Conservation (phyloP, 2,329 filamentous ascomycete genomes). For the Tetracladium maxilliforme region DNA sequence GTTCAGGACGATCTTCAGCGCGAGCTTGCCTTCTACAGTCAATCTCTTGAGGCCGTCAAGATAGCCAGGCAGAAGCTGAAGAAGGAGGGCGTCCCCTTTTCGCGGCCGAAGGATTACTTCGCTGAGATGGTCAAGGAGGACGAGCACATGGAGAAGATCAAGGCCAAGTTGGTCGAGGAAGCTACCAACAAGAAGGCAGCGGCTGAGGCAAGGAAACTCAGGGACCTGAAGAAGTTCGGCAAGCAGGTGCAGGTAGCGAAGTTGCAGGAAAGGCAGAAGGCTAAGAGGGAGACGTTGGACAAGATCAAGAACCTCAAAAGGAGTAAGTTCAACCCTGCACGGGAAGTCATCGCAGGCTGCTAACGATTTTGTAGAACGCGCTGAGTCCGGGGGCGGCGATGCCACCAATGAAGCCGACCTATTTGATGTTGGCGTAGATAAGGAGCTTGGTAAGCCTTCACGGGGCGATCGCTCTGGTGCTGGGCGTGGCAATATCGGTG, state of each 20-base stretch:
- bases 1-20: constrained; percentile 84
- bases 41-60: constrained; percentile 67
- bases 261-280: constrained; percentile 84
- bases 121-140: constrained; percentile 99
- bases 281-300: constrained; percentile 83
- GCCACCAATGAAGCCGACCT: constrained; percentile 62
- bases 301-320: constrained; percentile 93
- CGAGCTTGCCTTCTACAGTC: constrained; percentile 85
- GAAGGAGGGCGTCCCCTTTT: constrained; percentile 73
- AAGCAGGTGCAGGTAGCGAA: constrained; percentile 97
- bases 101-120: constrained; percentile 86
- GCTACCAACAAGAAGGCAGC: constrained; percentile 86
- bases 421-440: constrained; percentile 80
- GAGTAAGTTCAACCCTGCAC: constrained; percentile 50
- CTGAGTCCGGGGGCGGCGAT: constrained; percentile 47
- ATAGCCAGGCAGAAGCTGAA: constrained; percentile 60
- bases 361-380: constrained; percentile 50
- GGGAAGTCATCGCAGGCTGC: not conserved
- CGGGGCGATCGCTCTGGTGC: too few species aligned
- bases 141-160: constrained; percentile 95
- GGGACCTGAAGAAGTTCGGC: constrained; percentile 97
- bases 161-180: constrained; percentile 82
- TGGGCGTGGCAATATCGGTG: too few species aligned
- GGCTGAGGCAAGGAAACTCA: constrained; percentile 77
- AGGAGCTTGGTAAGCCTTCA: constrained; percentile 16